Percentiles rank a stretch among this genome's conserved stretches.
Conservation (phyloP, 306 rosid genomes). For the Oxytropis ochrocephala region DNA sequence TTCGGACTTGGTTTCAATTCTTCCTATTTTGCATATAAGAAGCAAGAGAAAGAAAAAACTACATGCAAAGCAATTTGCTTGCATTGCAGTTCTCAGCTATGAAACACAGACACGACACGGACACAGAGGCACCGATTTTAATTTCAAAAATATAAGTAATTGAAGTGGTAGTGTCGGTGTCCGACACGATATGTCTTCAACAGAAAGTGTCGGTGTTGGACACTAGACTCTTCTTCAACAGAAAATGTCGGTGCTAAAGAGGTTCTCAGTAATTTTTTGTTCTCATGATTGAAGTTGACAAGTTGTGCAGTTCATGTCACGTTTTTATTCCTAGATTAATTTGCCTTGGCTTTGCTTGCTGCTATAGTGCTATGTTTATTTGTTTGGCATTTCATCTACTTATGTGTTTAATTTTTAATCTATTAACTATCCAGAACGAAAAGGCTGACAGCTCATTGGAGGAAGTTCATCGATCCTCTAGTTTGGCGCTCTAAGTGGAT, state of each 20-base stretch:
- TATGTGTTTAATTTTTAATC: slow-evolving; percentile 1
- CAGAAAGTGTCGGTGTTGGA: too few species aligned
- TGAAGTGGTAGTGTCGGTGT: too few species aligned
- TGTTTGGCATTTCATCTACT: not conserved
- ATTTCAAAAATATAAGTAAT: too few species aligned
- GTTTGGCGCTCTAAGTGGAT: slow-evolving; percentile 88
- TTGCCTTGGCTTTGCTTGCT: not conserved
- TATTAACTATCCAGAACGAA: slow-evolving; percentile 52
- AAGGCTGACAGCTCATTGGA: slow-evolving; percentile 71
- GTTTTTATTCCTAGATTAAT: not conserved
- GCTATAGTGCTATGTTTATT: not conserved
- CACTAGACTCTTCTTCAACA: too few species aligned
- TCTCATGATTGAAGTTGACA: not conserved
- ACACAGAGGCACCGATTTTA: too few species aligned
- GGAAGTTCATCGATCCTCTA: slow-evolving; percentile 56
- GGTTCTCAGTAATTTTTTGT: not conserved
- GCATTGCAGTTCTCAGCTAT: not conserved
- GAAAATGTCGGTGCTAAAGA: too few species aligned
- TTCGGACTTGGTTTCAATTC: not conserved
- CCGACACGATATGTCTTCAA: too few species aligned
- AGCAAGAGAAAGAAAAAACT: not conserved
- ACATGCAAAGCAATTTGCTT: not conserved
- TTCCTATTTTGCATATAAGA: not conserved
- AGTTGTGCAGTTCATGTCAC: not conserved
- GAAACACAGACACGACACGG: too few species aligned